phyloP scores from a whole-genome alignment of 805 yeast species.

The Candida anglica region DNA sequence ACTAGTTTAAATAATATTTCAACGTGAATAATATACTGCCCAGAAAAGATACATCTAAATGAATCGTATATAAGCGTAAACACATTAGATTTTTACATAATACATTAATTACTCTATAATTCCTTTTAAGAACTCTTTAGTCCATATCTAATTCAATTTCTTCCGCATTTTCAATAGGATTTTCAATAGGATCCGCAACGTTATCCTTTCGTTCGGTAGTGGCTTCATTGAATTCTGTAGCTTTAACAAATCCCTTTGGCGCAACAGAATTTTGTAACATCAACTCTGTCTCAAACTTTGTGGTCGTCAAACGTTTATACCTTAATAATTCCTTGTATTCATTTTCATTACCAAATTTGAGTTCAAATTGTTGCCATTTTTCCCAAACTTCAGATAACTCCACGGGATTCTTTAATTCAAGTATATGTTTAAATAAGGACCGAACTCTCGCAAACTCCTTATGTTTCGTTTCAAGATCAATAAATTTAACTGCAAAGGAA shows the following conservation, averaged over 20 bases:
- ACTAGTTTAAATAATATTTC: conserved; percentile 15
- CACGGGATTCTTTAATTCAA: conserved; percentile 18
- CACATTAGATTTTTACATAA: no score
- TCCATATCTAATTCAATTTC: conserved; percentile 57
- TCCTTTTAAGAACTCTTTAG: not conserved
- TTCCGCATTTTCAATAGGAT: conserved; percentile 43
- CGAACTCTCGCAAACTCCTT: conserved; percentile 61
- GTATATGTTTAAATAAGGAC: conserved; percentile 46
- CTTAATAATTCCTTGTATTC: conserved; percentile 73
- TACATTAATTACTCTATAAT: no score
- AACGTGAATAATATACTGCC: not conserved
- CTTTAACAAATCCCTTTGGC: conserved; percentile 49
- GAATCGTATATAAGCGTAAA: not conserved
- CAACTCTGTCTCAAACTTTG: conserved; percentile 14
- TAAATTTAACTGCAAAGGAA: conserved; percentile 49
- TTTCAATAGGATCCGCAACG: no score
- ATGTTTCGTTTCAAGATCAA: conserved; percentile 49
- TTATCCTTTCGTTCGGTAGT: conserved; percentile 3
- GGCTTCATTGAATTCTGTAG: conserved; percentile 22
- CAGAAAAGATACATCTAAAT: not conserved
- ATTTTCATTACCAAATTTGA: conserved; percentile 64
- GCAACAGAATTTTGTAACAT: conserved; percentile 14
- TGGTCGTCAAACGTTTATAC: conserved; percentile 42
- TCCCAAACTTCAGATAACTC: conserved; percentile 43
- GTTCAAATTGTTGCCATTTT: conserved; percentile 72